Percentiles rank a stretch among this genome's conserved stretches.
These are phyloP conservation scores for Gillenia trifoliata DNA, from an alignment of 306 rosid genomes.

Conservation along the genomic window DNA sequence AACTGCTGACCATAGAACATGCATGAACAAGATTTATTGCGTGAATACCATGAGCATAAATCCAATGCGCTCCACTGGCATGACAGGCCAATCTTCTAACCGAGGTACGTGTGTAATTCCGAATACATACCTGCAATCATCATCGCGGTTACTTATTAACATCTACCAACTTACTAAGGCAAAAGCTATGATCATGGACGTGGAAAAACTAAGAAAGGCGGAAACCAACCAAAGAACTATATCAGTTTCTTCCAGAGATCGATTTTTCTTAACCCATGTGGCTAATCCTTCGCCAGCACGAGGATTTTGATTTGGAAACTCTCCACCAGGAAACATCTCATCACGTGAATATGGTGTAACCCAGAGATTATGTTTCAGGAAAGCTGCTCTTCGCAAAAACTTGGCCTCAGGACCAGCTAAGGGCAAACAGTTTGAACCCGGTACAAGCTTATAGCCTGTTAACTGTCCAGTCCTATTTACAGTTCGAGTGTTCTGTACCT, in stretches of 20 bases:
- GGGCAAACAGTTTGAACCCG: conserved; percentile 77
- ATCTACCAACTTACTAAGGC: neutral
- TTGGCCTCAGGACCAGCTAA: conserved; percentile 77
- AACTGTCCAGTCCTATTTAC: conserved; percentile 75
- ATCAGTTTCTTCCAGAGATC: conserved; percentile 68
- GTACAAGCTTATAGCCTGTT: conserved; percentile 78
- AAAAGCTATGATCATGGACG: neutral
- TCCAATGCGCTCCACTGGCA: conserved; percentile 87
- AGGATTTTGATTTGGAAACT: conserved; percentile 88
- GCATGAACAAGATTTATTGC: neutral
- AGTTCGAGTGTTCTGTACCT: conserved; percentile 71
- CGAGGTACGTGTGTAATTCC: conserved; percentile 79
- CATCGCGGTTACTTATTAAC: conserved; percentile 2
- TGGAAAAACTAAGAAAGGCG: neutral
- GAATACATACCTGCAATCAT: conserved; percentile 66
- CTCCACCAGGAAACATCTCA: conserved; percentile 84
- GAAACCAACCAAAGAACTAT: conserved; percentile 59
- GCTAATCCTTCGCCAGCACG: conserved; percentile 72
- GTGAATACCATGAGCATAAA: conserved; percentile 61
- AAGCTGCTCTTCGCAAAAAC: conserved; percentile 77
- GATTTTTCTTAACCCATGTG: conserved; percentile 72
- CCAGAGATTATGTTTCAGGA: conserved; percentile 88
- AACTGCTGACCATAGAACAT: neutral
- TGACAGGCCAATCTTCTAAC: conserved; percentile 92
- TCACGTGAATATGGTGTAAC: conserved; percentile 56